phyloP scores from a whole-genome alignment of 129 eudicot species.

The Centella asiatica region DNA sequence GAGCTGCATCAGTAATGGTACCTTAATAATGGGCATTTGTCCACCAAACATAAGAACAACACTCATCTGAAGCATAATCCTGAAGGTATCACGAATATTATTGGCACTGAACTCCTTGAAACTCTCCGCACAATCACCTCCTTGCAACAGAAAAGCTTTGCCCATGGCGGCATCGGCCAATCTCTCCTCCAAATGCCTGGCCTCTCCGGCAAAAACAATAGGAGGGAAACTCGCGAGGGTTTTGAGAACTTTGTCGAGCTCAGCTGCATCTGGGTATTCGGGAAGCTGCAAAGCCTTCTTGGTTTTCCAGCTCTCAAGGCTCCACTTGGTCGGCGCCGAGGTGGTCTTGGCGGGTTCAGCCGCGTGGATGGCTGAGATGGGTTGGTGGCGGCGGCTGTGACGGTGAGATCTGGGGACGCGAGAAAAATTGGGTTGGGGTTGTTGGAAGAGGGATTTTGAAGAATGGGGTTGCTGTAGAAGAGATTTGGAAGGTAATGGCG shows the following conservation, averaged over 20 bases:
- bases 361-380: slow-evolving; percentile 50
- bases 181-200: slow-evolving; percentile 57
- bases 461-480: slow-evolving; percentile 9
- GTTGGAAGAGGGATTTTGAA: slow-evolving; percentile 6
- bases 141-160: slow-evolving; percentile 49
- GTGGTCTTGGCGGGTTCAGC: slow-evolving; percentile 34
- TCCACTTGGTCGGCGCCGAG: slow-evolving; percentile 27
- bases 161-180: slow-evolving; percentile 58
- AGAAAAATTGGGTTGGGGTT: slow-evolving; percentile 19
- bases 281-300: slow-evolving; percentile 59
- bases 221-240: slow-evolving; percentile 60
- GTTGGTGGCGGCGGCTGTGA: slow-evolving; percentile 19
- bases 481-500: slow-evolving; percentile 30
- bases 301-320: slow-evolving; percentile 46
- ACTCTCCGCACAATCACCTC: slow-evolving; percentile 67
- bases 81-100: slow-evolving; percentile 52
- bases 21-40: slow-evolving; percentile 60
- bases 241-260: slow-evolving; percentile 32
- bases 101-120: slow-evolving; percentile 66
- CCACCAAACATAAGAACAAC: slow-evolving; percentile 68
- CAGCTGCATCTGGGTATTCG: slow-evolving; percentile 43
- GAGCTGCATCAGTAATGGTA: background rate
- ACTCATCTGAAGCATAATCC: slow-evolving; percentile 56
- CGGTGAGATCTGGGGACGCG: slow-evolving; percentile 11
- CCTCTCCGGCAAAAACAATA: slow-evolving; percentile 62